phyloP scores from a whole-genome alignment of 305 asterid species.

The Petunia hybrid region DNA sequence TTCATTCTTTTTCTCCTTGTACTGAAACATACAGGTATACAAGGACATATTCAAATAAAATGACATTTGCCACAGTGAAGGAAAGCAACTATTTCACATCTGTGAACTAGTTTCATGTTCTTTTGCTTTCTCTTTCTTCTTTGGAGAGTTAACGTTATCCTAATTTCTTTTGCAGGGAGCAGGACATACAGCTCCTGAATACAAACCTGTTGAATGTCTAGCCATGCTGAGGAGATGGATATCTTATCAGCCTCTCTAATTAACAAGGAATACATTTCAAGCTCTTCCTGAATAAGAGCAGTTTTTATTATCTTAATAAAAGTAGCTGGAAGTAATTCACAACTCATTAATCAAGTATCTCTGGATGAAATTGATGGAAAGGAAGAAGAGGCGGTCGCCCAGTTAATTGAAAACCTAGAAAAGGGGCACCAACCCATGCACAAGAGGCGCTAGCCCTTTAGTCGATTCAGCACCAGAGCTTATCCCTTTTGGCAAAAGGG shows the following conservation, averaged over 20 bases:
- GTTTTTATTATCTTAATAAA: not conserved
- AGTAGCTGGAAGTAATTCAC: not conserved
- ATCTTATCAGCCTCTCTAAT: slow-evolving; percentile 28
- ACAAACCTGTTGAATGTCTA: slow-evolving; percentile 31
- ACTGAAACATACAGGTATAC: slow-evolving; percentile 20
- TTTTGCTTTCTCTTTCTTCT: not conserved
- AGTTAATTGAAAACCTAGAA: no score
- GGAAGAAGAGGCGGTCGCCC: no score
- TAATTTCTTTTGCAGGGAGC: slow-evolving; percentile 21
- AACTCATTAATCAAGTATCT: no score
- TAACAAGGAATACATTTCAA: not conserved
- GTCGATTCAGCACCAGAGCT: no score
- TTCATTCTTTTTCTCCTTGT: not conserved
- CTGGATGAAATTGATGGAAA: no score
- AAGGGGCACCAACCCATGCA: no score
- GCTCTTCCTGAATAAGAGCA: not conserved
- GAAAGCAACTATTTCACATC: not conserved
- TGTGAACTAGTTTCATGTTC: not conserved
- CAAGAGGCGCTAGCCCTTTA: no score
- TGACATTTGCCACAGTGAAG: slow-evolving; percentile 37
- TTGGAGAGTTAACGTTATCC: not conserved
- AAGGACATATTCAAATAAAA: slow-evolving; percentile 30
- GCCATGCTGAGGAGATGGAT: slow-evolving; percentile 34
- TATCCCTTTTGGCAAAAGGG: no score
- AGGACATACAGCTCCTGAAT: slow-evolving; percentile 37